These are phyloP conservation scores for Penicillium griseofulvum DNA, from an alignment of 2,329 filamentous ascomycete species.

Conservation along the genomic window DNA sequence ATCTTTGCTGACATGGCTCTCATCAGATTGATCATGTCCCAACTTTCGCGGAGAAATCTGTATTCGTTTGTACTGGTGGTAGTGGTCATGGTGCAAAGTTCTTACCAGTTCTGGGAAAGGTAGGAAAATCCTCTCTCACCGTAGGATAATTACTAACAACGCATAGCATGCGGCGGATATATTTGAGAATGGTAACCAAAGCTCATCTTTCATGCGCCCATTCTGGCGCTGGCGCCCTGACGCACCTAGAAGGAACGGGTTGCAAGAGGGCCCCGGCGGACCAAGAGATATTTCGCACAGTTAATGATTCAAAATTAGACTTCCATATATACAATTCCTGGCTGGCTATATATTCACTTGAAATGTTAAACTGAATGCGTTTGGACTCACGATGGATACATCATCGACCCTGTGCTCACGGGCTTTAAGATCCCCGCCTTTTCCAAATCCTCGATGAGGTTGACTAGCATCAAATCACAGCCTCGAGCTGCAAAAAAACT, in stretches of 20 bases:
- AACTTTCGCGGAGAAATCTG: conserved; percentile 24
- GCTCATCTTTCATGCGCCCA: conserved; percentile 29
- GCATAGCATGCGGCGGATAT: conserved; percentile 35
- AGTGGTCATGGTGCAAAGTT: conserved; percentile 41
- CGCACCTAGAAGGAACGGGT: conserved; percentile 26
- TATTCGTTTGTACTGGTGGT: conserved; percentile 38
- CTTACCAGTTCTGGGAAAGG: conserved; percentile 35
- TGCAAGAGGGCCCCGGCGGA: conserved; percentile 31
- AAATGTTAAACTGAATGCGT: no score
- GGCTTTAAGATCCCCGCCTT: conserved; percentile 26
- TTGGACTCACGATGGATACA: conserved; percentile 12
- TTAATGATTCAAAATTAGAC: neutral
- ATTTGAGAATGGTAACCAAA: conserved; percentile 25
- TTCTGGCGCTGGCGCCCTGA: conserved; percentile 34
- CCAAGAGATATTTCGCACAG: conserved; percentile 21
- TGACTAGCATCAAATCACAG: conserved; percentile 33
- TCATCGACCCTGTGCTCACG: conserved; percentile 22
- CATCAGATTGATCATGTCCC: conserved; percentile 35
- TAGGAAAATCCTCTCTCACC: neutral
- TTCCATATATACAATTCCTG: neutral
- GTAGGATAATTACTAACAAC: conserved; percentile 6
- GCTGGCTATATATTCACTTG: neutral
- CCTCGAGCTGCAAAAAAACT: conserved; percentile 31
- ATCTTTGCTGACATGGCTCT: neutral
- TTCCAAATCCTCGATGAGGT: conserved; percentile 27